Evolutionary conservation across 2,329 filamentous ascomycete genomes (phyloP).

Genomic region (Septoria linicola): DNA sequence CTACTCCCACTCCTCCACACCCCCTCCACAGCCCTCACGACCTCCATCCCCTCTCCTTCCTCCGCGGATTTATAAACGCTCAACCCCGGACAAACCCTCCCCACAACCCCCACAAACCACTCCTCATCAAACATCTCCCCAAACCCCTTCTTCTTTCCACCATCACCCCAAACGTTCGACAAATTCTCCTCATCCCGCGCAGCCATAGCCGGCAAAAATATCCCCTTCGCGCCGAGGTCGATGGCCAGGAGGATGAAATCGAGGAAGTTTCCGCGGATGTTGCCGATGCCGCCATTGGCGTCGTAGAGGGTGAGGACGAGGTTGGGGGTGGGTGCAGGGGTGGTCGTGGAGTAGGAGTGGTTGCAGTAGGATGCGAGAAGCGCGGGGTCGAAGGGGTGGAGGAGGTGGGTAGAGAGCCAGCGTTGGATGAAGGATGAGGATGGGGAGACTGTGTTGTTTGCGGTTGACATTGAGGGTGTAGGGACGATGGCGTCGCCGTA

Average conservation of each 20-base stretch:
- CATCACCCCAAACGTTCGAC: slow-evolving; percentile 27
- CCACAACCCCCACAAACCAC: slow-evolving; percentile 30
- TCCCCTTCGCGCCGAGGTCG: slow-evolving; percentile 44
- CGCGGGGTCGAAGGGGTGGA: slow-evolving; percentile 29
- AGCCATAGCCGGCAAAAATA: slow-evolving; percentile 26
- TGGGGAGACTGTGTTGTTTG: neutral
- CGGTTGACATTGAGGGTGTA: neutral
- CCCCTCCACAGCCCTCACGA: slow-evolving; percentile 23
- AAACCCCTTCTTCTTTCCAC: slow-evolving; percentile 23
- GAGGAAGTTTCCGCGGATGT: slow-evolving; percentile 18
- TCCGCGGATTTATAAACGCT: slow-evolving; percentile 28
- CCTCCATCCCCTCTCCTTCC: slow-evolving; percentile 17
- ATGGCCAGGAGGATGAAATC: slow-evolving; percentile 20
- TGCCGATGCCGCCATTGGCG: slow-evolving; percentile 46
- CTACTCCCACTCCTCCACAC: slow-evolving; percentile 28
- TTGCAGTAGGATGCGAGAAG: slow-evolving; percentile 37
- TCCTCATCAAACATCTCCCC: slow-evolving; percentile 33
- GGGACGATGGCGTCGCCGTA: slow-evolving; percentile 10
- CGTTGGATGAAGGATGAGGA: slow-evolving; percentile 26
- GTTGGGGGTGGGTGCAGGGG: slow-evolving; percentile 40
- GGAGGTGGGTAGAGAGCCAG: slow-evolving; percentile 31
- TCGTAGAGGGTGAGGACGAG: slow-evolving; percentile 48
- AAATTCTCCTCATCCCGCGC: slow-evolving; percentile 20
- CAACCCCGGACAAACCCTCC: slow-evolving; percentile 31
- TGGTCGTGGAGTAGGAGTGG: slow-evolving; percentile 27